Evolutionary conservation across 805 yeast species (phyloP).

Genomic region (Candida vartiovaarae): DNA sequence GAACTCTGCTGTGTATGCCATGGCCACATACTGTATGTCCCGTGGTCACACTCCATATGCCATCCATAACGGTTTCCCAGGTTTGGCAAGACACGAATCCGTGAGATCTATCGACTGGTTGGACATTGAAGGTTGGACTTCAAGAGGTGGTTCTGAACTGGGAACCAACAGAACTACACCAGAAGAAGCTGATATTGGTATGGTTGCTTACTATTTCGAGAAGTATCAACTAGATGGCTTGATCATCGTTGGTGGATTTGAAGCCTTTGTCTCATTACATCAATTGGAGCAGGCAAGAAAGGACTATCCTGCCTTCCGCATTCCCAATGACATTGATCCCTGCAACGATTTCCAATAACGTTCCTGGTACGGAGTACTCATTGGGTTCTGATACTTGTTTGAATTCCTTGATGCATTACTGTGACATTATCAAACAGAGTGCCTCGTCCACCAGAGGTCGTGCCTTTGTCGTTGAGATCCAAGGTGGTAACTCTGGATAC

Average conservation of each 20-base stretch:
- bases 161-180: conserved; percentile 77
- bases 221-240: conserved; percentile 65
- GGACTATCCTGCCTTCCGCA: conserved; percentile 62
- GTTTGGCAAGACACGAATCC: conserved; percentile 56
- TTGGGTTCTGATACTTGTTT: conserved; percentile 72
- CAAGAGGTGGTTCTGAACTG: conserved; percentile 71
- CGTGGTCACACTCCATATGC: conserved; percentile 69
- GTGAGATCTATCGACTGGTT: conserved; percentile 59
- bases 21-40: conserved; percentile 68
- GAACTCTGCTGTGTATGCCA: conserved; percentile 71
- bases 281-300: conserved; percentile 55
- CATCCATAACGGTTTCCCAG: conserved; percentile 68
- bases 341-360: conserved; percentile 74
- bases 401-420: conserved; percentile 61
- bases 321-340: conserved; percentile 79
- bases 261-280: conserved; percentile 65
- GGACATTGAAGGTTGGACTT: conserved; percentile 67
- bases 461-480: conserved; percentile 75
- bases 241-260: conserved; percentile 75
- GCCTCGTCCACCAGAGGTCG: conserved; percentile 76
- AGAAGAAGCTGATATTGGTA: conserved; percentile 56
- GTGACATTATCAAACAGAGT: conserved; percentile 73
- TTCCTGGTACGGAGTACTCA: conserved; percentile 77
- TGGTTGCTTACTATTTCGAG: conserved; percentile 65
- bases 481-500: conserved; percentile 81